A percentile compares a stretch with the other conserved stretches of the same genome.
These are phyloP conservation scores for Arthrobotrys pseudoclavata DNA, from an alignment of 2,329 filamentous ascomycete species.

Conservation along the genomic window DNA sequence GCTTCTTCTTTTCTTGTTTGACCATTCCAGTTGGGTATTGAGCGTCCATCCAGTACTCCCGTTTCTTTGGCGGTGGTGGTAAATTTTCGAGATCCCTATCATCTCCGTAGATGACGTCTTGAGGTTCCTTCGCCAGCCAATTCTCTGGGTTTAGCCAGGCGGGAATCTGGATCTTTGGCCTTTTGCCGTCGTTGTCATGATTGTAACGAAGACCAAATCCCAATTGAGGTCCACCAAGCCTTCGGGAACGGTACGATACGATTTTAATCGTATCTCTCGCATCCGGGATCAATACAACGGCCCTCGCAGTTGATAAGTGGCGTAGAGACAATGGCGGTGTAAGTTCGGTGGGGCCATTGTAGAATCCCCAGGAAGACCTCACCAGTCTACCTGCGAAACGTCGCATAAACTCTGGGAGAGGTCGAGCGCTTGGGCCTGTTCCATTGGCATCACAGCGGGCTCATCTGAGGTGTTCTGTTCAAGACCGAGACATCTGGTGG, in stretches of 20 bases:
- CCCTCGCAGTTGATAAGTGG: slow-evolving; percentile 19
- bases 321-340: not conserved
- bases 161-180: slow-evolving; percentile 9
- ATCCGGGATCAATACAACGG: slow-evolving; percentile 5
- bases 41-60: slow-evolving; percentile 44
- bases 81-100: slow-evolving; percentile 48
- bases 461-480: slow-evolving; percentile 25
- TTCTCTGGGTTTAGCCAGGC: slow-evolving; percentile 34
- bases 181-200: slow-evolving; percentile 6
- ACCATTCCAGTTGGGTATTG: slow-evolving; percentile 28
- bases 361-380: slow-evolving; percentile 55
- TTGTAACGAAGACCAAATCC: slow-evolving; percentile 12
- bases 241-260: slow-evolving; percentile 20
- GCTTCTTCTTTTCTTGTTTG: not conserved
- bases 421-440: slow-evolving; percentile 35
- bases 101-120: slow-evolving; percentile 42
- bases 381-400: slow-evolving; percentile 55
- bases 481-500: not conserved
- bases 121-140: slow-evolving; percentile 42
- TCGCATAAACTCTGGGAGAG: slow-evolving; percentile 58
- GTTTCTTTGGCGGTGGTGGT: slow-evolving; percentile 26
- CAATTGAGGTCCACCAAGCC: slow-evolving; percentile 1
- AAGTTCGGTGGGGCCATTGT: slow-evolving; percentile 25
- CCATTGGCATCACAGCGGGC: slow-evolving; percentile 50
- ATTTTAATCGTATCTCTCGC: not conserved